phyloP scores from a whole-genome alignment of 2,329 filamentous ascomycete genomes.

The Thielaviopsis ethacetica region DNA sequence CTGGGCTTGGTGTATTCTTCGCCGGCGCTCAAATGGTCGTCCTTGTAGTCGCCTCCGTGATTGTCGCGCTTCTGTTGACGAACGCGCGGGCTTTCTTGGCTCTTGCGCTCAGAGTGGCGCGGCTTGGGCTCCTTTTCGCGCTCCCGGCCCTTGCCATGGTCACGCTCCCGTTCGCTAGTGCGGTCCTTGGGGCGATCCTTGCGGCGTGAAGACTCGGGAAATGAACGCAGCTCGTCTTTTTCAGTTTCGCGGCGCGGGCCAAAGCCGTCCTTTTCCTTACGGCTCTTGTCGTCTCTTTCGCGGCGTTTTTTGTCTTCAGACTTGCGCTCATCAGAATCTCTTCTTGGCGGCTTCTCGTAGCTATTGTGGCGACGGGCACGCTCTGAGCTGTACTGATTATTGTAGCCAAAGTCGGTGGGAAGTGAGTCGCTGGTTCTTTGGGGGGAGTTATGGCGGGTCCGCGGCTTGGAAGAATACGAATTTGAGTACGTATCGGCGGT shows the following conservation, averaged over 20 bases:
- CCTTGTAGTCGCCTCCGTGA: background rate
- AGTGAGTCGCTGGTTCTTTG: background rate
- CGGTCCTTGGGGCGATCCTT: slow-evolving; percentile 13
- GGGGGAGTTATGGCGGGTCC: background rate
- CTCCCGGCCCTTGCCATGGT: slow-evolving; percentile 15
- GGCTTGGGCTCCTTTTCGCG: slow-evolving; percentile 14
- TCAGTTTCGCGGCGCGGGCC: background rate
- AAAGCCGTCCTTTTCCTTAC: background rate
- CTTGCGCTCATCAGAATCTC: background rate
- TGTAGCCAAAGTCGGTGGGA: background rate
- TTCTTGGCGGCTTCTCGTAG: background rate
- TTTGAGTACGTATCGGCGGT: background rate
- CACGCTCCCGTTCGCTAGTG: slow-evolving; percentile 18
- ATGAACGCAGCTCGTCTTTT: background rate
- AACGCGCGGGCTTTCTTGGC: background rate
- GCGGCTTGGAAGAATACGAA: background rate
- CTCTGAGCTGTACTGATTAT: background rate
- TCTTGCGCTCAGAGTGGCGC: slow-evolving; percentile 13
- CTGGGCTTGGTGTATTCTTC: background rate
- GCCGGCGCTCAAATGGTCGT: background rate
- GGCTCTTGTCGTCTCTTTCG: background rate
- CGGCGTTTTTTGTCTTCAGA: background rate
- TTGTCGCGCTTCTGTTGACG: background rate
- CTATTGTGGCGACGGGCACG: background rate
- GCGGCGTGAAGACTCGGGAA: background rate